Conservation (phyloP, 805 yeast genomes). For the Saccharomycopsis sp. region DNA sequence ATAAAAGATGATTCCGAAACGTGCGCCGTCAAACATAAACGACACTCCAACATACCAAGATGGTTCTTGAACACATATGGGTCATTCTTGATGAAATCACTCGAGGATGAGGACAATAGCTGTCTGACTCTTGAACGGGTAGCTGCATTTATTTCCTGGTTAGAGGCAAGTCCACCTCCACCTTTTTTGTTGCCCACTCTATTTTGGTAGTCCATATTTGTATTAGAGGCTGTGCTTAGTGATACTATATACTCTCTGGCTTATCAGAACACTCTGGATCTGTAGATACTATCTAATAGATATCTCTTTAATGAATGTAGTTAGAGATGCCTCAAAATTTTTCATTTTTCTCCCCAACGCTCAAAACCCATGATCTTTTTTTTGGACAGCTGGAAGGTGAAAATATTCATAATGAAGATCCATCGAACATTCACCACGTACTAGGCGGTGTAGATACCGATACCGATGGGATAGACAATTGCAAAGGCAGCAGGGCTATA, state of each 20-base stretch:
- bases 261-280: no score
- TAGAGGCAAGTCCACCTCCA: constrained; percentile 81
- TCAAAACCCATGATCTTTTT: neutral
- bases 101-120: constrained; percentile 38
- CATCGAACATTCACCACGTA: no score
- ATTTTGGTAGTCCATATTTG: constrained; percentile 91
- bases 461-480: no score
- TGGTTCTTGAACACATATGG: constrained; percentile 84
- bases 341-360: neutral
- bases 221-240: no score
- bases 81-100: constrained; percentile 42
- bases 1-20: constrained; percentile 72
- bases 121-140: constrained; percentile 62
- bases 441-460: no score
- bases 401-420: neutral
- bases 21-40: constrained; percentile 78
- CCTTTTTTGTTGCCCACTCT: constrained; percentile 90
- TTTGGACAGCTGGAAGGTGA: neutral
- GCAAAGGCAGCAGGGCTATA: no score
- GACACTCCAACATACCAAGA: constrained; percentile 79
- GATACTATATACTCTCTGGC: no score
- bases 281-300: no score
- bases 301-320: no score
- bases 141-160: constrained; percentile 60
- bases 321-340: neutral